These are phyloP conservation scores for Mycena sp. DNA, from an alignment of 1,284 basidiomycete genomes.

Conservation along the genomic window DNA sequence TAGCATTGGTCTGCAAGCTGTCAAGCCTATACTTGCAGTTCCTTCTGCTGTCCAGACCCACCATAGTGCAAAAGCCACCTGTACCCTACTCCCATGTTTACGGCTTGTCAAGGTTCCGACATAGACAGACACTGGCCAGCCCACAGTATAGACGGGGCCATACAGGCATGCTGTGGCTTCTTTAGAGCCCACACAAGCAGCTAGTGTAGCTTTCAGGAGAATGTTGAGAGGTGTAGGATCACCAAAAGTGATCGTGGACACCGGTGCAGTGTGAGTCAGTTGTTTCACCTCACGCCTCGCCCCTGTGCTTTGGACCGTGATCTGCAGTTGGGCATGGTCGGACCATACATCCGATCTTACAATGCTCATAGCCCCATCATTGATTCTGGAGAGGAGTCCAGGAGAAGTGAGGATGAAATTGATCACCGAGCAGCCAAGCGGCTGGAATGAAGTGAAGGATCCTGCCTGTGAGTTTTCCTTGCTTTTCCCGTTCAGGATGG, in stretches of 20 bases:
- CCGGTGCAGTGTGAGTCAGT: not conserved
- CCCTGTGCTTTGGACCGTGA: not conserved
- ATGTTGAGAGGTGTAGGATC: not conserved
- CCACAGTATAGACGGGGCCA: not conserved
- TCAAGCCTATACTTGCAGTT: not conserved
- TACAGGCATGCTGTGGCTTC: not conserved
- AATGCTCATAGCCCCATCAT: not conserved
- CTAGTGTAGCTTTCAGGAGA: not conserved
- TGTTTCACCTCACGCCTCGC: not conserved
- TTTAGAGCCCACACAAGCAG: not conserved
- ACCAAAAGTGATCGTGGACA: not conserved
- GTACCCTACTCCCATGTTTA: not conserved
- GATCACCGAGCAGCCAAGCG: not conserved
- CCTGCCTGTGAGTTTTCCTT: not conserved
- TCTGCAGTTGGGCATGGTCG: not conserved
- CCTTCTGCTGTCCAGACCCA: not conserved
- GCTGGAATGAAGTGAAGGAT: slow-evolving; percentile 6
- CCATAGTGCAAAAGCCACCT: not conserved
- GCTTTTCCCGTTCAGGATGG: not conserved
- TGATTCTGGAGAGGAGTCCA: not conserved
- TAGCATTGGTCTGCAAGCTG: not conserved
- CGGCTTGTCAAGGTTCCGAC: not conserved
- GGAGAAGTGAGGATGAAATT: not conserved
- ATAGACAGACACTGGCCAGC: not conserved
- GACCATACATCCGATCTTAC: not conserved